Base-by-base conservation (phyloP, 306 rosid genomes). In the Prunus mira region DNA sequence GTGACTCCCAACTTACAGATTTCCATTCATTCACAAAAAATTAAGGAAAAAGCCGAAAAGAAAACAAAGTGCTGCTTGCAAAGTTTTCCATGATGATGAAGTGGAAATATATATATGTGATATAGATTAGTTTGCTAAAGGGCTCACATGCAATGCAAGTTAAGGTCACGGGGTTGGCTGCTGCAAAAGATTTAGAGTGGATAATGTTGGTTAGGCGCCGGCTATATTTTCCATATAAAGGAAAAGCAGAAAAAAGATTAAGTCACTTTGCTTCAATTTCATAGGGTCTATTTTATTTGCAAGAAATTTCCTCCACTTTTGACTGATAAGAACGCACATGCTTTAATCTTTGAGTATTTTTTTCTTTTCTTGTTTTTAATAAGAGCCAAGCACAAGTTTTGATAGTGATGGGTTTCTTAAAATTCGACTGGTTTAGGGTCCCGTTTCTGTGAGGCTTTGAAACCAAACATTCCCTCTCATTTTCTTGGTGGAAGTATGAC, bases 191-290 rank as follows among this genome's bases (percentile, higher is more conserved):
- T 28, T 51, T 43, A 61, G 51, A 13, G 28, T 69, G 52, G 72
- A 68, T 28, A 27, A 54, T 34, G 79, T 47, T 73, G 17, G 81
- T 76, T 56, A 45, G 84, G 79, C 71, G 79, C 84, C 81, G 63
- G 24, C 78, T 17, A 82, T 34, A 34, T 60, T 66, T 58, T 54
- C 41, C 66, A 15, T 65, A 6, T 4, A 71, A 28, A 75, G 54
- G n/a, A 5, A n/a, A 72, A 67, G 22, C 8, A 34, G 47, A 3
- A 25, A 50, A 50, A n/a, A 17, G 38, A 61, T 63, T 38, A 62
- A 65, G 22, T 79, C 78, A 72, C 72, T 15, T 72, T 66, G 69
- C 25, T 64, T 65, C 12, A n/a, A 34, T 50, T n/a, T 30, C 51
- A n/a, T 22, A 62, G 30, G 67, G 27, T 6, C n/a, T 25, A 47